phyloP scores from a whole-genome alignment of 2,329 filamentous ascomycete genomes.

The Calonectria pseudoturangicola region DNA sequence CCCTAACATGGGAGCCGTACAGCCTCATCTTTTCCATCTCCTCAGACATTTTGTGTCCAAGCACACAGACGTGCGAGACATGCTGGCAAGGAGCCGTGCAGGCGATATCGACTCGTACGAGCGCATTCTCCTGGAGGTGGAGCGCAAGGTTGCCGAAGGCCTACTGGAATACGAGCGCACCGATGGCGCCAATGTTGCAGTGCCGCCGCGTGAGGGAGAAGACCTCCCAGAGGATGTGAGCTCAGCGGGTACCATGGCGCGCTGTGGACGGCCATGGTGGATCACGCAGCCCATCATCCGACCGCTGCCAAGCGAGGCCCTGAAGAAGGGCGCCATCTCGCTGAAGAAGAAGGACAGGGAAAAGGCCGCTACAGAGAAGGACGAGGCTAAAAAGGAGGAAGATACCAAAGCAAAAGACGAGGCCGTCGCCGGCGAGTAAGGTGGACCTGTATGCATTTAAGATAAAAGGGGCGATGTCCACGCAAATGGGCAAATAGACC shows the following conservation, averaged over 20 bases:
- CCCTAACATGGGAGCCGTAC: slow-evolving; percentile 86
- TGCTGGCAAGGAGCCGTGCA: slow-evolving; percentile 80
- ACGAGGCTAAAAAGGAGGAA: slow-evolving; percentile 58
- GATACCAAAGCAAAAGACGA: slow-evolving; percentile 53
- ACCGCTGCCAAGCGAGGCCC: slow-evolving; percentile 89
- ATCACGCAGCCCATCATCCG: slow-evolving; percentile 91
- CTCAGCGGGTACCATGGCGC: slow-evolving; percentile 80
- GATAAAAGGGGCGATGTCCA: slow-evolving; percentile 14
- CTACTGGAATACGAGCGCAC: slow-evolving; percentile 79
- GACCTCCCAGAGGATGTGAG: slow-evolving; percentile 70
- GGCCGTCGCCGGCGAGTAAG: slow-evolving; percentile 51
- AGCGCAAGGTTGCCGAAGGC: slow-evolving; percentile 83
- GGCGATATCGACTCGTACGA: slow-evolving; percentile 88
- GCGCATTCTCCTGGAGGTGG: slow-evolving; percentile 83
- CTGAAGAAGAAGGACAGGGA: slow-evolving; percentile 81
- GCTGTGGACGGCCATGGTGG: slow-evolving; percentile 91
- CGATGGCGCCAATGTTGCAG: slow-evolving; percentile 69
- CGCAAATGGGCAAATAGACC: slow-evolving; percentile 11
- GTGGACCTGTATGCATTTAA: neutral
- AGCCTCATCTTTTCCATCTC: slow-evolving; percentile 94
- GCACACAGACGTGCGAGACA: slow-evolving; percentile 90
- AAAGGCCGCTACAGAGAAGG: slow-evolving; percentile 56
- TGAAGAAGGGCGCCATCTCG: slow-evolving; percentile 86
- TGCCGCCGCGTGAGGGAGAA: slow-evolving; percentile 56
- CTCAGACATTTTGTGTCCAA: slow-evolving; percentile 86